These are phyloP conservation scores for Coniochaeta sp. DNA, from an alignment of 2,329 filamentous ascomycete genomes.

Conservation along the genomic window DNA sequence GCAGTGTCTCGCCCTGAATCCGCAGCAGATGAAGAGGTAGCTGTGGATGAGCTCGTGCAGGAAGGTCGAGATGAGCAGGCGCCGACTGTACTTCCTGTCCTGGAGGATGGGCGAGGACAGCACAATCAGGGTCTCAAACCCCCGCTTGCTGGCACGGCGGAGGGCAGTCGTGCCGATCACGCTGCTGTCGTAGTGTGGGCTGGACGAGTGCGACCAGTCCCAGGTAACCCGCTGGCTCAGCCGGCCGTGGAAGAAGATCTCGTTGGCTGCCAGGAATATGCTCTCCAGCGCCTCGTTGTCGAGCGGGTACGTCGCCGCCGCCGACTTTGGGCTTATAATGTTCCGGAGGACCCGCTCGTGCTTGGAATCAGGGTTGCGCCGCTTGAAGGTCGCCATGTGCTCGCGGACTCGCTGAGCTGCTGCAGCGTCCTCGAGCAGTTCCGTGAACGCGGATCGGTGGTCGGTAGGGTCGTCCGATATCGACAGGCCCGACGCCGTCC, in stretches of 20 bases:
- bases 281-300: conserved; percentile 49
- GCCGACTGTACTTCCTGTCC: conserved; percentile 47
- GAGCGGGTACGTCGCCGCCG: conserved; percentile 40
- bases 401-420: conserved; percentile 42
- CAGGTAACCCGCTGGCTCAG: conserved; percentile 52
- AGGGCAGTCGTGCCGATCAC: conserved; percentile 59
- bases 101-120: conserved; percentile 53
- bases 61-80: conserved; percentile 57
- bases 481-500: conserved; percentile 40
- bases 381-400: conserved; percentile 36
- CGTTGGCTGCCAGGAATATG: conserved; percentile 55
- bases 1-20: conserved; percentile 44
- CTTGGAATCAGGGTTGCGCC: conserved; percentile 39
- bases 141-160: conserved; percentile 37
- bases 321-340: conserved; percentile 45
- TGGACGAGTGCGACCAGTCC: conserved; percentile 50
- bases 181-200: conserved; percentile 41
- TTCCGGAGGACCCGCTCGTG: conserved; percentile 51
- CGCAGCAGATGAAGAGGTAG: conserved; percentile 57
- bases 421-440: conserved; percentile 34
- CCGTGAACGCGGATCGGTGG: conserved; percentile 22
- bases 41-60: conserved; percentile 62
- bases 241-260: conserved; percentile 53
- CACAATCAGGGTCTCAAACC: conserved; percentile 57
- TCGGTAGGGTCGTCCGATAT: conserved; percentile 34